phyloP scores from a whole-genome alignment of 2,329 filamentous ascomycete species.

The Aspergillus fischeri region DNA sequence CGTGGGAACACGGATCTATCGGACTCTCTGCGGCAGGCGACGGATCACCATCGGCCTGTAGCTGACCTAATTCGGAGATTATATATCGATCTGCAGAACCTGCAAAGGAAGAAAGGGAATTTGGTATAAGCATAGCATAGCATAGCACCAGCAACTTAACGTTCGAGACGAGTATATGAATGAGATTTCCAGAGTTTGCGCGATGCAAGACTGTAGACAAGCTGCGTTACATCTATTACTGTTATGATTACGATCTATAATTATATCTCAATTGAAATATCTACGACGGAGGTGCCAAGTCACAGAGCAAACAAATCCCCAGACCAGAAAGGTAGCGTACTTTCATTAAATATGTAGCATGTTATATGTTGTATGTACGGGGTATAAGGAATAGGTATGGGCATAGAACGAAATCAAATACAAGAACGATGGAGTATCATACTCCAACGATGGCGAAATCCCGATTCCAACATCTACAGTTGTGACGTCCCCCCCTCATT shows the following conservation, averaged over 20 bases:
- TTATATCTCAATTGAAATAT: background rate
- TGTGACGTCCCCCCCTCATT: background rate
- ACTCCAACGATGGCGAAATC: background rate
- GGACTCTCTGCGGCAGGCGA: constrained; percentile 21
- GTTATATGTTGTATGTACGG: background rate
- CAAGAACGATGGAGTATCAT: background rate
- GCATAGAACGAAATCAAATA: background rate
- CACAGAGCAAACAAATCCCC: background rate
- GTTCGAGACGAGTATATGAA: background rate
- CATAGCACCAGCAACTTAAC: background rate
- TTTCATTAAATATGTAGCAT: background rate
- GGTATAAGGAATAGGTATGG: background rate
- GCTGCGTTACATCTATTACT: background rate
- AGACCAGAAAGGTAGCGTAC: background rate
- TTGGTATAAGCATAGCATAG: background rate
- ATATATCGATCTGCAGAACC: constrained; percentile 20
- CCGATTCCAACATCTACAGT: background rate
- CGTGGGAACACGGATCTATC: background rate
- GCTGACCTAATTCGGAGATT: constrained; percentile 22
- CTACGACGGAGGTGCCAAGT: background rate
- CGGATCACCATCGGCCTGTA: constrained; percentile 26
- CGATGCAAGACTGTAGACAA: no score
- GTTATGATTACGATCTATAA: background rate
- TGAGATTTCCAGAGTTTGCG: background rate
- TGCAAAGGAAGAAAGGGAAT: constrained; percentile 12